Conservation (phyloP, 75 land plant genomes). For the Ceratopteris richardii region DNA sequence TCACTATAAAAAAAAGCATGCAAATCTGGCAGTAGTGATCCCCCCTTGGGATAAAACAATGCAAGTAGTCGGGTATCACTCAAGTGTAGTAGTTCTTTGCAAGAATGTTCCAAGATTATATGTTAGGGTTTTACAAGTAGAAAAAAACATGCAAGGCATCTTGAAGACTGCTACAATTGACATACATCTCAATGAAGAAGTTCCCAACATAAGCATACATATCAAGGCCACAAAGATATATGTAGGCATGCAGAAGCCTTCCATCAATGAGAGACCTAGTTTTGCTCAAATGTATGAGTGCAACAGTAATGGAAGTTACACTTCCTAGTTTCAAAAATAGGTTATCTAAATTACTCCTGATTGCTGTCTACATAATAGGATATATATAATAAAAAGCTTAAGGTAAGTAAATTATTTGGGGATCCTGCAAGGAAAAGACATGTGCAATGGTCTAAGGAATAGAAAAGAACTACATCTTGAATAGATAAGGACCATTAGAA, state of each 20-base stretch:
- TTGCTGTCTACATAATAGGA: too few relatives aligned
- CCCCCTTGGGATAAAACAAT: too few relatives aligned
- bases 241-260: neutral
- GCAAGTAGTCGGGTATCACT: too few relatives aligned
- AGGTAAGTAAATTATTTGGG: too few relatives aligned
- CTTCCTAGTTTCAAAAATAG: neutral
- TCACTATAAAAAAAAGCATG: too few relatives aligned
- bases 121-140: conserved; percentile 22
- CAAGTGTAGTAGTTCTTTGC: neutral
- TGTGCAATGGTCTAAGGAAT: too few relatives aligned
- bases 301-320: neutral
- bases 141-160: conserved; percentile 20
- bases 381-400: too few relatives aligned
- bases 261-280: neutral
- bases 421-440: too few relatives aligned
- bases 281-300: neutral
- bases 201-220: neutral
- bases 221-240: neutral
- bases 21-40: too few relatives aligned
- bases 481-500: too few relatives aligned
- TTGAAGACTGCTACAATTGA: conserved; percentile 4
- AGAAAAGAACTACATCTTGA: too few relatives aligned
- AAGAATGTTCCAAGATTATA: conserved; percentile 6
- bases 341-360: neutral
- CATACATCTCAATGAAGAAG: conserved; percentile 11